Conservation (phyloP, 140 eudicot genomes). For the Erigeron philadelphicus region DNA sequence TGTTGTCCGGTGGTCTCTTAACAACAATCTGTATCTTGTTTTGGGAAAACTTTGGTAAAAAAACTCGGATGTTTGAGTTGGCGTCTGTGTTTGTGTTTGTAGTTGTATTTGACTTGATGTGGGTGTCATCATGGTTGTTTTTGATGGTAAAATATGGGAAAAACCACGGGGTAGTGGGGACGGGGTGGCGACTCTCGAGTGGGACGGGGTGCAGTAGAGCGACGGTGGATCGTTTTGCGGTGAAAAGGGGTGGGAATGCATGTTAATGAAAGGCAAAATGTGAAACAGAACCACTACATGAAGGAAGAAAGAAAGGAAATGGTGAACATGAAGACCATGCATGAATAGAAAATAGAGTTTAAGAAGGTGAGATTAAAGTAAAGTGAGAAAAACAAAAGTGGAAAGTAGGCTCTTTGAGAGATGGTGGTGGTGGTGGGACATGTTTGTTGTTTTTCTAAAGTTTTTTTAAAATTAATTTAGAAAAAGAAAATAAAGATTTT, state of each 20-base stretch:
- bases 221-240: conserved; percentile 20
- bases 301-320: conserved; percentile 16
- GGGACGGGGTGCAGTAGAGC: conserved; percentile 22
- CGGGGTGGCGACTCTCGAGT: conserved; percentile 25
- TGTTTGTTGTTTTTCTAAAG: not conserved
- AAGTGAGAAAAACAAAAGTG: conserved; percentile 20
- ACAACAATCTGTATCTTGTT: conserved; percentile 35
- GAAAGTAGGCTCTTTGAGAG: conserved; percentile 23
- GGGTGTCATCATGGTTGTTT: conserved; percentile 27
- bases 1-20: conserved; percentile 49
- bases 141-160: conserved; percentile 4
- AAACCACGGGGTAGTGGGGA: conserved; percentile 16
- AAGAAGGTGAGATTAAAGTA: conserved; percentile 35
- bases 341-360: conserved; percentile 27
- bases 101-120: conserved; percentile 2
- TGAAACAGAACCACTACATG: conserved; percentile 16
- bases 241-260: conserved; percentile 20
- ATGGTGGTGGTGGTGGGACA: conserved; percentile 24
- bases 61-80: conserved; percentile 17
- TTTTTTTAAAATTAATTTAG: too few species aligned
- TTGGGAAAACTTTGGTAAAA: conserved; percentile 21
- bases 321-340: not conserved
- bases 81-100: conserved; percentile 8
- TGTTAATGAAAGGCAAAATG: conserved; percentile 18
- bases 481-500: too few species aligned